Conservation (phyloP, 805 yeast species). For the Nakazawaea wickerhamii region DNA sequence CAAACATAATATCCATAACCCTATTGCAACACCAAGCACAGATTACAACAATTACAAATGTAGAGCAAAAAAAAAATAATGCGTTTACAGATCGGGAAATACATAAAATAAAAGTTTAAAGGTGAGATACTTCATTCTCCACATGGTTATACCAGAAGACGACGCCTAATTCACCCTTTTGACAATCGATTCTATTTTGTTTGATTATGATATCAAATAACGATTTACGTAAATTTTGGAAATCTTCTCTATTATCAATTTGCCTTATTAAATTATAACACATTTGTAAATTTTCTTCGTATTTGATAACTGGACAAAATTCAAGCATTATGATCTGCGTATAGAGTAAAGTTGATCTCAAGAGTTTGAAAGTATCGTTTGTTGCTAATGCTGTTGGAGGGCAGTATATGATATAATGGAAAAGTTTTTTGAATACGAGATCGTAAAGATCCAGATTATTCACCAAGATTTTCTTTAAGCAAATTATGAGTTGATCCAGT, state of each 20-base stretch:
- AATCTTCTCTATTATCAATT: constrained; percentile 26
- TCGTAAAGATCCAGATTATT: constrained; percentile 12
- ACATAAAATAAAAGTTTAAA: too few relatives aligned
- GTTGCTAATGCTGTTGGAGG: constrained; percentile 19
- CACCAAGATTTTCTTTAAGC: neutral
- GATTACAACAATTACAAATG: too few relatives aligned
- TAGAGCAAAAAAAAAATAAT: too few relatives aligned
- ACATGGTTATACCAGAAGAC: constrained; percentile 57
- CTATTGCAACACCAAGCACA: too few relatives aligned
- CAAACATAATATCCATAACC: too few relatives aligned
- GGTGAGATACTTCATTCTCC: neutral
- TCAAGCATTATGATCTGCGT: constrained; percentile 49
- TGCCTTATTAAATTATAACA: constrained; percentile 30
- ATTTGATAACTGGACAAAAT: constrained; percentile 37
- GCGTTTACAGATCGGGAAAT: too few relatives aligned
- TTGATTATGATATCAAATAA: constrained; percentile 45
- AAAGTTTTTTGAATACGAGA: constrained; percentile 2
- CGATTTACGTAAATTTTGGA: constrained; percentile 25
- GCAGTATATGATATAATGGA: constrained; percentile 1
- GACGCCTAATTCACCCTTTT: constrained; percentile 48
- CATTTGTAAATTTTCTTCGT: constrained; percentile 18
- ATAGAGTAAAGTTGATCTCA: constrained; percentile 43
- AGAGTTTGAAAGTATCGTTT: constrained; percentile 19
- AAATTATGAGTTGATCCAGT: constrained; percentile 1
- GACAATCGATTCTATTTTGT: constrained; percentile 53